phyloP scores from a whole-genome alignment of 306 rosid species.

The Bauhinia variegata region DNA sequence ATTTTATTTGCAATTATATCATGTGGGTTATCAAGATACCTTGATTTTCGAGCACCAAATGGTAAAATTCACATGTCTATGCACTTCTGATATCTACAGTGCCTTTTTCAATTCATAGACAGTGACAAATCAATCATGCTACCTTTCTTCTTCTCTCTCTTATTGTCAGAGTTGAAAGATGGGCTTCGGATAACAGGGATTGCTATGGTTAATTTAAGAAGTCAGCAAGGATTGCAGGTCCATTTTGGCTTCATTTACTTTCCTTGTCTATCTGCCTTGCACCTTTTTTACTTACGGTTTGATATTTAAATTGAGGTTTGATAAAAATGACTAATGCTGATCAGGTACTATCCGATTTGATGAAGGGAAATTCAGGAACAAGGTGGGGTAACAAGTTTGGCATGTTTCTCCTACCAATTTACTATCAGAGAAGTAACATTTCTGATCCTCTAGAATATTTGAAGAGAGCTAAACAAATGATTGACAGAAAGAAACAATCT shows the following conservation, averaged over 20 bases:
- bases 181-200: slow-evolving; percentile 84
- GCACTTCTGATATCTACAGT: not conserved
- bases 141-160: not conserved
- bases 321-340: slow-evolving; percentile 24
- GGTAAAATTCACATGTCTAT: slow-evolving; percentile 46
- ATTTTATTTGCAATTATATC: slow-evolving; percentile 79
- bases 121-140: not conserved
- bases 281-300: not conserved
- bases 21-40: slow-evolving; percentile 74
- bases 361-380: slow-evolving; percentile 62
- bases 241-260: not conserved
- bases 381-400: slow-evolving; percentile 91
- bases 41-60: slow-evolving; percentile 63
- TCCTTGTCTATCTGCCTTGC: not conserved
- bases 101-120: not conserved
- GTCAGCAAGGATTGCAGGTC: slow-evolving; percentile 78
- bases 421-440: slow-evolving; percentile 46
- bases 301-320: not conserved
- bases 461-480: slow-evolving; percentile 70
- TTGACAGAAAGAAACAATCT: slow-evolving; percentile 70
- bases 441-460: slow-evolving; percentile 58
- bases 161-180: slow-evolving; percentile 57
- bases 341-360: slow-evolving; percentile 71
- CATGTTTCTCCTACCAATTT: slow-evolving; percentile 66
- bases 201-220: slow-evolving; percentile 78